Percentiles rank a stretch among this genome's conserved stretches.
phyloP scores from a whole-genome alignment of 1,284 basidiomycete genomes.

The Rhodotorula mucilaginosa region DNA sequence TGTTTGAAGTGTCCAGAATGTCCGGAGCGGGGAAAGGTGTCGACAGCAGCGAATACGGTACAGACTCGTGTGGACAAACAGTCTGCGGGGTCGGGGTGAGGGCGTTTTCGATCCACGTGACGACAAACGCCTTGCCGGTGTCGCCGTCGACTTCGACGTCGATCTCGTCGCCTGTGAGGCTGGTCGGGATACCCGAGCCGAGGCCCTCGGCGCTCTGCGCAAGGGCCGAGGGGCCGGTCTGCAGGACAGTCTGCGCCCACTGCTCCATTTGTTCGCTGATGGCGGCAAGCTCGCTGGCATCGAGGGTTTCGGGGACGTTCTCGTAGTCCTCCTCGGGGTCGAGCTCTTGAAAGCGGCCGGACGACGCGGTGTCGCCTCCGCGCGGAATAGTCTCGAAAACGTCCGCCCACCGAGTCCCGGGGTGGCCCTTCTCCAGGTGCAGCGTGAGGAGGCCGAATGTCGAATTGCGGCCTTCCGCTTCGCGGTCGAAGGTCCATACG shows the following conservation, averaged over 20 bases:
- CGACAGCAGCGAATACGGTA: conserved; percentile 25
- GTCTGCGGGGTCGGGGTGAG: background rate
- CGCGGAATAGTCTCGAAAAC: conserved; percentile 62
- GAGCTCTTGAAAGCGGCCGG: conserved; percentile 23
- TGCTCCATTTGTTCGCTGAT: conserved; percentile 81
- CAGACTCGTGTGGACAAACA: conserved; percentile 20
- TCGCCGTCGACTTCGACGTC: conserved; percentile 67
- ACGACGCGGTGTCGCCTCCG: conserved; percentile 23
- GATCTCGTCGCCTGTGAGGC: conserved; percentile 73
- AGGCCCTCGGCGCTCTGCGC: conserved; percentile 54
- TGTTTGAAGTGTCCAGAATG: background rate
- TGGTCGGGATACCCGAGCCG: conserved; percentile 63
- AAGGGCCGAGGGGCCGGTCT: conserved; percentile 55
- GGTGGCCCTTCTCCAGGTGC: conserved; percentile 78
- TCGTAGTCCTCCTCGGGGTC: conserved; percentile 41
- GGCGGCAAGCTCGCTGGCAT: conserved; percentile 72
- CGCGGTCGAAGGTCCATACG: conserved; percentile 83
- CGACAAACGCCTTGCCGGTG: conserved; percentile 59
- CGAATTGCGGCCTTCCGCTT: conserved; percentile 55
- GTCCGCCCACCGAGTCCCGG: conserved; percentile 77
- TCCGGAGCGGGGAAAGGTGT: conserved; percentile 24
- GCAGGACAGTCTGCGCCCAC: conserved; percentile 61
- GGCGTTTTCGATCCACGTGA: conserved; percentile 62
- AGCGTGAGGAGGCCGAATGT: conserved; percentile 68
- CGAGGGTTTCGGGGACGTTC: conserved; percentile 84